Evolutionary conservation across 2,329 filamentous ascomycete genomes (phyloP).

Genomic region (Achaetomium macrosporum): DNA sequence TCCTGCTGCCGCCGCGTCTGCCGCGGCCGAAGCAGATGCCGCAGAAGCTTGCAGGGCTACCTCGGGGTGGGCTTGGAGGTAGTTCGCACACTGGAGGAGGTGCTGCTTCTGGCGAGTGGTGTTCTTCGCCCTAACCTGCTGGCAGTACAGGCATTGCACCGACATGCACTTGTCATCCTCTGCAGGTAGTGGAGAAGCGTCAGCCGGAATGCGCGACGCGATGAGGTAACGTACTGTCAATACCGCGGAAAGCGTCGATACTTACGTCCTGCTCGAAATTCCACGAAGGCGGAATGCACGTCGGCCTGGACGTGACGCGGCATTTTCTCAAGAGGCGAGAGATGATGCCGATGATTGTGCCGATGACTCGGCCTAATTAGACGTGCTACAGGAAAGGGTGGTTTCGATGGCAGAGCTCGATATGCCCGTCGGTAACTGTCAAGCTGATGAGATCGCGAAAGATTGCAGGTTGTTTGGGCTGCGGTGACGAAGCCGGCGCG

Average conservation of each 20-base stretch:
- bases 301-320: constrained; percentile 21
- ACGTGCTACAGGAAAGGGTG: not conserved
- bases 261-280: constrained; percentile 21
- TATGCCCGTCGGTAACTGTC: not conserved
- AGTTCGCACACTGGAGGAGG: constrained; percentile 21
- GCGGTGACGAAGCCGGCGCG: not conserved
- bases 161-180: constrained; percentile 18
- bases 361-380: not conserved
- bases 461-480: not conserved
- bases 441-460: not conserved
- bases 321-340: constrained; percentile 9
- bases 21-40: constrained; percentile 7
- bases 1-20: constrained; percentile 1
- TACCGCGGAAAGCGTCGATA: not conserved
- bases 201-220: constrained; percentile 3
- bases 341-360: too few species aligned
- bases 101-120: constrained; percentile 26
- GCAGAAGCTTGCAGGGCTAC: constrained; percentile 15
- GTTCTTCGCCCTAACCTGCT: constrained; percentile 23
- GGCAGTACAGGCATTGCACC: constrained; percentile 24
- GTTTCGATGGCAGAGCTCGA: not conserved
- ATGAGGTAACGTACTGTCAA: constrained; percentile 11
- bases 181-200: constrained; percentile 6
- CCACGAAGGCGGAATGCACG: constrained; percentile 22
- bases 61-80: constrained; percentile 23